Conservation (phyloP, 108 stramenopile genomes). For the Parmales sp. region DNA sequence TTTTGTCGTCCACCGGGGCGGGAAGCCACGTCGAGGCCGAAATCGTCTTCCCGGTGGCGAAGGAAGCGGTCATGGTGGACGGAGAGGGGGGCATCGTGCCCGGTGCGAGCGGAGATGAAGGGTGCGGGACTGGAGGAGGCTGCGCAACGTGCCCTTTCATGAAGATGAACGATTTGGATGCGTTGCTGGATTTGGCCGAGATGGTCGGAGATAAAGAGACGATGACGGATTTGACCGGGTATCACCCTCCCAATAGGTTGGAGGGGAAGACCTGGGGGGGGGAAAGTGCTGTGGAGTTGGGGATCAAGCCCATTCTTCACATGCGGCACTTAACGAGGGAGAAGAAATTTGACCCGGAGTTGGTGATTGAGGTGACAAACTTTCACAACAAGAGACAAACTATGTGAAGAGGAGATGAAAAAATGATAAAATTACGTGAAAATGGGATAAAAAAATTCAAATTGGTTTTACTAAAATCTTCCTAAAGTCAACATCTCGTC, state of each 20-base stretch:
- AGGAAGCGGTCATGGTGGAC: slow-evolving; percentile 67
- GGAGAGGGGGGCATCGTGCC: slow-evolving; percentile 53
- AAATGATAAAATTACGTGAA: too few relatives aligned
- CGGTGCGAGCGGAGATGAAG: slow-evolving; percentile 82
- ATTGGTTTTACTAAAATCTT: slow-evolving; percentile 1
- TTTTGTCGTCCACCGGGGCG: slow-evolving; percentile 35
- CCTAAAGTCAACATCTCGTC: neutral
- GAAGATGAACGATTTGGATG: slow-evolving; percentile 94
- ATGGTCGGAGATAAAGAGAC: slow-evolving; percentile 27
- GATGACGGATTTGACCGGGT: slow-evolving; percentile 21
- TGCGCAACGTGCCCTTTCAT: slow-evolving; percentile 95
- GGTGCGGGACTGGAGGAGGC: slow-evolving; percentile 87
- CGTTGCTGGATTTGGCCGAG: slow-evolving; percentile 62
- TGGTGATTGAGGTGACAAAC: slow-evolving; percentile 44
- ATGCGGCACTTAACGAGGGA: slow-evolving; percentile 80
- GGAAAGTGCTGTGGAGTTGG: slow-evolving; percentile 61
- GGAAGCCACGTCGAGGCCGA: slow-evolving; percentile 51
- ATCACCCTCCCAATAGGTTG: slow-evolving; percentile 60
- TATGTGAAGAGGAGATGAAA: too few relatives aligned
- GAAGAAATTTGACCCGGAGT: slow-evolving; percentile 41
- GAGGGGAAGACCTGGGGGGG: slow-evolving; percentile 62
- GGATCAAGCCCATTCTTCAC: slow-evolving; percentile 72
- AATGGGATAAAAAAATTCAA: too few relatives aligned
- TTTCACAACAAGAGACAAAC: too few relatives aligned
- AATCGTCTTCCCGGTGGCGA: slow-evolving; percentile 91